These are phyloP conservation scores for Dendryphion nanum DNA, from an alignment of 2,329 filamentous ascomycete species.

Conservation along the genomic window DNA sequence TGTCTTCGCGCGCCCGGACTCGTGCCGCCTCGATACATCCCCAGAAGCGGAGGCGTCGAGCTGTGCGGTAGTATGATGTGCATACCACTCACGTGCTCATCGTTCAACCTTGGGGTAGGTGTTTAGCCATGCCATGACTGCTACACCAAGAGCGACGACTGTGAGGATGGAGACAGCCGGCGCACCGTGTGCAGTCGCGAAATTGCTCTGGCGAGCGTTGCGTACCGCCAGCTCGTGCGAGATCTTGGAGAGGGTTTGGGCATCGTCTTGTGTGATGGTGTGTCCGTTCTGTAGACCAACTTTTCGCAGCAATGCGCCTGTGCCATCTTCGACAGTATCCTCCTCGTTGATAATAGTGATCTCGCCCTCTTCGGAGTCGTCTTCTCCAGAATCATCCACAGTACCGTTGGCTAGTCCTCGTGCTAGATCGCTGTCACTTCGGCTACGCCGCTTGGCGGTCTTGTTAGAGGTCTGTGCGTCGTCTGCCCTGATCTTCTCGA, in stretches of 20 bases:
- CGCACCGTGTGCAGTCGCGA: slow-evolving; percentile 33
- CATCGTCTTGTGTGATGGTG: slow-evolving; percentile 19
- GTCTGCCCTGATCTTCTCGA: slow-evolving; percentile 73
- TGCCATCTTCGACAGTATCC: slow-evolving; percentile 23
- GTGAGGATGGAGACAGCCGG: slow-evolving; percentile 39
- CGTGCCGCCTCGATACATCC: too few species aligned
- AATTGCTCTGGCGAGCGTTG: slow-evolving; percentile 23
- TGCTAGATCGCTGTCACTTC: slow-evolving; percentile 19
- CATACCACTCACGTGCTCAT: slow-evolving; percentile 25
- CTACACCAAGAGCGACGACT: slow-evolving; percentile 41
- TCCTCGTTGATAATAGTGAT: slow-evolving; percentile 37
- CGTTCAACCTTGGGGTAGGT: slow-evolving; percentile 47
- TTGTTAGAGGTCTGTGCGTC: slow-evolving; percentile 48
- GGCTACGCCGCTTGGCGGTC: slow-evolving; percentile 25
- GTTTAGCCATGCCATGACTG: slow-evolving; percentile 42
- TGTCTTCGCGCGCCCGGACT: too few species aligned
- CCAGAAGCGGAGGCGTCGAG: slow-evolving; percentile 10
- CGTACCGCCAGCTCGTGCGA: slow-evolving; percentile 26
- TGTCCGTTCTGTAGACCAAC: slow-evolving; percentile 31
- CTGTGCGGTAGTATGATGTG: slow-evolving; percentile 5
- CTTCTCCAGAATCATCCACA: slow-evolving; percentile 19
- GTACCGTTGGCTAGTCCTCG: slow-evolving; percentile 7
- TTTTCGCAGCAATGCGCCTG: slow-evolving; percentile 16
- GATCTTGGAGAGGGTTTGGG: slow-evolving; percentile 12
- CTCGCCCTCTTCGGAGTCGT: slow-evolving; percentile 32